phyloP scores from a whole-genome alignment of 2,329 filamentous ascomycete genomes.

The Aspergillus sp. region DNA sequence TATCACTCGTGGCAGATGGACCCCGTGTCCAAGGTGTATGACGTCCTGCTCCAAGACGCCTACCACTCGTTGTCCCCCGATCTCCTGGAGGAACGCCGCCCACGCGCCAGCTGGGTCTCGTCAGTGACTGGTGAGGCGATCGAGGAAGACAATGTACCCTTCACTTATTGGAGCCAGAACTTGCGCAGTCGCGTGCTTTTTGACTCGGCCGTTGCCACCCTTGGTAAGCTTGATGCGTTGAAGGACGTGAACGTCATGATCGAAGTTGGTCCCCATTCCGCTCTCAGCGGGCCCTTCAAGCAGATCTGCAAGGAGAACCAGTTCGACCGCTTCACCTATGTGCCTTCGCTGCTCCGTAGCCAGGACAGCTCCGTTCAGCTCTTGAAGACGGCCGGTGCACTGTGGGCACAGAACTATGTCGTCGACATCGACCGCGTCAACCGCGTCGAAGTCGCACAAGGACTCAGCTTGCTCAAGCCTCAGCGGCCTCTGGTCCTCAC shows the following conservation, averaged over 20 bases:
- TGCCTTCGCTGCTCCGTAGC: background rate
- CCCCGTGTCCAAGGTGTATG: constrained; percentile 10
- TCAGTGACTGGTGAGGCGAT: background rate
- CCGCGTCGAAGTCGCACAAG: background rate
- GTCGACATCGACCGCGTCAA: constrained; percentile 7
- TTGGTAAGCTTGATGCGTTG: background rate
- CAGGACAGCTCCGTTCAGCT: background rate
- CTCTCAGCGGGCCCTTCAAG: constrained; percentile 9
- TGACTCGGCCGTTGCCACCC: background rate
- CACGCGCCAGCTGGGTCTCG: background rate
- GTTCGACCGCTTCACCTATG: background rate
- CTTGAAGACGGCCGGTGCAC: background rate
- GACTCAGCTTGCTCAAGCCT: background rate
- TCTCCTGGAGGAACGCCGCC: background rate
- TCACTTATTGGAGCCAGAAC: constrained; percentile 17
- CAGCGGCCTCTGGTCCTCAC: constrained; percentile 7
- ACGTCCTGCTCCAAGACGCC: background rate
- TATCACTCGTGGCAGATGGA: constrained; percentile 35
- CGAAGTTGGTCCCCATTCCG: constrained; percentile 17
- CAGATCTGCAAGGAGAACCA: background rate
- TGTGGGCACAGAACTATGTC: background rate
- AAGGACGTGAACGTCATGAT: background rate
- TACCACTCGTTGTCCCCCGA: background rate
- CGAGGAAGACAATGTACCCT: background rate
- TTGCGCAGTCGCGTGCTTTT: constrained; percentile 17